A percentile compares a stretch with the other conserved stretches of the same genome.
phyloP scores from a whole-genome alignment of 176 grass and related monocot genomes.

The Pontederia paniculata region DNA sequence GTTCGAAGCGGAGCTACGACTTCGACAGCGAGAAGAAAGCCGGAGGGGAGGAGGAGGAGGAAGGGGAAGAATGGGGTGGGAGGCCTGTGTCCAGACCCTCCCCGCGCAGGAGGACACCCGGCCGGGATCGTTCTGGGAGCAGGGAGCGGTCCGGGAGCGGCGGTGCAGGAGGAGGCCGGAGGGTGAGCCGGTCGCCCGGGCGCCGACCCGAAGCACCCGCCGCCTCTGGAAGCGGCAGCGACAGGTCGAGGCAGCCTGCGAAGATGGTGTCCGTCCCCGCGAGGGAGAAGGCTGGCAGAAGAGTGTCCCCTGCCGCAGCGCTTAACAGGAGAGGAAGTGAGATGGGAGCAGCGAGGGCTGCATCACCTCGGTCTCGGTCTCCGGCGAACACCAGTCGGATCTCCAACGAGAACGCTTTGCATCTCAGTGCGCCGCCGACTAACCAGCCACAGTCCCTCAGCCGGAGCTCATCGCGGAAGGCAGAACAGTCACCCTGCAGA shows the following conservation, averaged over 20 bases:
- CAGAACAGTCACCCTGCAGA: conserved; percentile 49
- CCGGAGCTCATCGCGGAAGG: conserved; percentile 71
- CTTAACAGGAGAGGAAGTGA: not conserved
- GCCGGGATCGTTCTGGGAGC: conserved; percentile 64
- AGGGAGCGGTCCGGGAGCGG: conserved; percentile 31
- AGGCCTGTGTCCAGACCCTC: conserved; percentile 51
- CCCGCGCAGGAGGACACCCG: conserved; percentile 59
- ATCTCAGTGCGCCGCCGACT: not conserved
- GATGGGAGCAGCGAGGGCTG: conserved; percentile 22
- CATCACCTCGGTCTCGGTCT: conserved; percentile 68
- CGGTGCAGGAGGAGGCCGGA: conserved; percentile 39
- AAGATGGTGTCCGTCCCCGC: conserved; percentile 88
- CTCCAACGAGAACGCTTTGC: conserved; percentile 36
- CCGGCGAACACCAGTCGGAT: conserved; percentile 27
- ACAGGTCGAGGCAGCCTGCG: conserved; percentile 37
- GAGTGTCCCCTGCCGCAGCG: not conserved
- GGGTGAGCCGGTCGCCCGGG: conserved; percentile 60
- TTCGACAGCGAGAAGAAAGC: conserved; percentile 59
- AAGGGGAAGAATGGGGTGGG: conserved; percentile 9
- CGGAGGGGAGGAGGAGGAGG: conserved; percentile 16
- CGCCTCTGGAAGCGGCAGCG: conserved; percentile 1
- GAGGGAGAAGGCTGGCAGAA: conserved; percentile 39
- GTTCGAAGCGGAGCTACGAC: conserved; percentile 85
- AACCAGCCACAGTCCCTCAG: conserved; percentile 52
- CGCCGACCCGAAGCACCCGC: conserved; percentile 27